Evolutionary conservation across 345 rosid genomes (phyloP).

Genomic region (Eutrema yunnanense): DNA sequence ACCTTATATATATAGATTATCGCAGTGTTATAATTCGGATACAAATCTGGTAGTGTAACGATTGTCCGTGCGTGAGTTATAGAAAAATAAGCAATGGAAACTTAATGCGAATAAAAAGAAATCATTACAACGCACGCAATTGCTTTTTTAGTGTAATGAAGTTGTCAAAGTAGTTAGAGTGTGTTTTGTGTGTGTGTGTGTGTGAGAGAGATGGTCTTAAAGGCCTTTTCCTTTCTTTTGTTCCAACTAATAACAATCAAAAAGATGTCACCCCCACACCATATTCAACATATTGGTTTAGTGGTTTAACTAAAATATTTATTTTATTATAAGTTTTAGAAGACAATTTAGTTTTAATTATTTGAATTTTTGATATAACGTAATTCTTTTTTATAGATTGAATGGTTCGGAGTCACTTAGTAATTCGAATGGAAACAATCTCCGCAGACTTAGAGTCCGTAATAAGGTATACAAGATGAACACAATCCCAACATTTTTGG

Average conservation of each 20-base stretch:
- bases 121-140: conserved; percentile 15
- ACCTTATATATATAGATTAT: too few species aligned
- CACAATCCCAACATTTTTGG: background rate
- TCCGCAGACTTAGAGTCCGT: too few species aligned
- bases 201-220: background rate
- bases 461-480: background rate
- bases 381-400: background rate
- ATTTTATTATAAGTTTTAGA: background rate
- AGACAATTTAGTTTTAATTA: background rate
- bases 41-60: too few species aligned
- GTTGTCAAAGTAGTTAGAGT: conserved; percentile 33
- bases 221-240: conserved; percentile 8
- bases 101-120: background rate
- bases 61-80: background rate
- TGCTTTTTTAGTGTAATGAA: conserved; percentile 31
- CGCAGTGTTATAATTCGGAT: background rate
- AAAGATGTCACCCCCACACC: conserved; percentile 23
- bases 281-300: conserved; percentile 9
- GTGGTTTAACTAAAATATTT: background rate
- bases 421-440: too few species aligned
- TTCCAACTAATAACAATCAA: conserved; percentile 16
- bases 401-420: too few species aligned
- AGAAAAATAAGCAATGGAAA: conserved; percentile 3
- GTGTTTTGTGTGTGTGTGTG: conserved; percentile 34
- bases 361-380: background rate